phyloP scores from a whole-genome alignment of 129 eudicot genomes.

The Flaveria trinervia region DNA sequence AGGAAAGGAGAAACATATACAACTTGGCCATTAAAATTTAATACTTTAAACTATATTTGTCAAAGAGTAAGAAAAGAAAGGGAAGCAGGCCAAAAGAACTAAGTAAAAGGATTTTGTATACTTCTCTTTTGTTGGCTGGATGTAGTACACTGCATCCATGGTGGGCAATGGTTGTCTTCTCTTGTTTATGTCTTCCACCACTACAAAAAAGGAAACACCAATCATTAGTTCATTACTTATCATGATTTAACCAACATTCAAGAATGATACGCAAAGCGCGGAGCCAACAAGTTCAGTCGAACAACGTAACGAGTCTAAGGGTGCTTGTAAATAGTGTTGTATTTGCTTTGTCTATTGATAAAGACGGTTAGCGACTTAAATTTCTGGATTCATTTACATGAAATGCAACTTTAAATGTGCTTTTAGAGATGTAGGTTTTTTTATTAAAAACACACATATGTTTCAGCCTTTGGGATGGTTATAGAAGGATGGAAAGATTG shows the following conservation, averaged over 20 bases:
- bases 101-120: conserved; percentile 28
- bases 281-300: too few species aligned
- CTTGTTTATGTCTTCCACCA: conserved; percentile 96
- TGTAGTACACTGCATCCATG: conserved; percentile 95
- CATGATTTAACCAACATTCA: conserved; percentile 6
- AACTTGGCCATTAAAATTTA: conserved; percentile 5
- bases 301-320: too few species aligned
- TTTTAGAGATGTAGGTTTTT: conserved; percentile 13
- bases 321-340: background rate
- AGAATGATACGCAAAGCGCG: background rate
- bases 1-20: background rate
- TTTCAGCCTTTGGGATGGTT: conserved; percentile 6
- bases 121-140: conserved; percentile 95
- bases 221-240: conserved; percentile 8
- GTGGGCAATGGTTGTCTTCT: conserved; percentile 88
- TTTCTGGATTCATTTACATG: conserved; percentile 4
- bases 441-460: background rate
- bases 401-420: background rate
- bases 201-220: conserved; percentile 42
- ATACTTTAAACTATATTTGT: background rate
- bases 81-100: background rate
- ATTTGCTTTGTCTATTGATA: background rate
- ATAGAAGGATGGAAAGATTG: conserved; percentile 12
- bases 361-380: conserved; percentile 1
- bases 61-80: conserved; percentile 12